A percentile compares a stretch with the other conserved stretches of the same genome.
Conservation (phyloP, 495 filamentous ascomycete species). For the Penicillium canescens region DNA sequence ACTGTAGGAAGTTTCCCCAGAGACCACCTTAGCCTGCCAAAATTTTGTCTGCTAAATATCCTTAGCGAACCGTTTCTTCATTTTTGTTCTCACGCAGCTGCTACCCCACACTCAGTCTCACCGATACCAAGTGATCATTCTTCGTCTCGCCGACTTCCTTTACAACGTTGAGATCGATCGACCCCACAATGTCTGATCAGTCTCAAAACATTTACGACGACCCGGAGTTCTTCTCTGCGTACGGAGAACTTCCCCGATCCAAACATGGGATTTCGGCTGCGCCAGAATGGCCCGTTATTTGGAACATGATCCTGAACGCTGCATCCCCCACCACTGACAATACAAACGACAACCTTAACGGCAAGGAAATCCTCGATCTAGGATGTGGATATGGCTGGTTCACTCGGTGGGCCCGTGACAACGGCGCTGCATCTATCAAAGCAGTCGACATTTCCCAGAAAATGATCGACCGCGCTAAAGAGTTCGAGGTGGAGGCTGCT, state of each 20-base stretch:
- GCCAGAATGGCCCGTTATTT: conserved; percentile 24
- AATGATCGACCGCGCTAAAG: conserved; percentile 21
- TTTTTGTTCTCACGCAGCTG: no score
- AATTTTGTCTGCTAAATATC: no score
- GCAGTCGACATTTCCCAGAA: conserved; percentile 23
- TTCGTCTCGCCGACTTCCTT: no score
- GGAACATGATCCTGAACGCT: conserved; percentile 10
- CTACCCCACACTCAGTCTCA: no score
- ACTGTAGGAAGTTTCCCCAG: no score
- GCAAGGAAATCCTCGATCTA: conserved; percentile 11
- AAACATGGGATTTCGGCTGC: conserved; percentile 17
- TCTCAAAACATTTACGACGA: conserved; percentile 28
- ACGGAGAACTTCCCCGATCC: conserved; percentile 21
- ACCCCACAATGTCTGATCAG: conserved; percentile 2
- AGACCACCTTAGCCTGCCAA: no score
- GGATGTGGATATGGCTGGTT: conserved; percentile 30
- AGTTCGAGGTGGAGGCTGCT: conserved; percentile 5
- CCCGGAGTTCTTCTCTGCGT: conserved; percentile 21
- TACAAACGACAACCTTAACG: background rate
- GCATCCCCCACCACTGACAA: no score
- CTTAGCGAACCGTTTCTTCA: no score
- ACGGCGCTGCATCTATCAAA: conserved; percentile 7
- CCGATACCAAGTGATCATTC: no score
- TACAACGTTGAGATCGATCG: no score
- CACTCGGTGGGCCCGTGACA: conserved; percentile 20